Evolutionary conservation across 257 asterid genomes (phyloP), one percentile per base, ranked within the genome.

Genomic region (Perilla frutescens): DNA sequence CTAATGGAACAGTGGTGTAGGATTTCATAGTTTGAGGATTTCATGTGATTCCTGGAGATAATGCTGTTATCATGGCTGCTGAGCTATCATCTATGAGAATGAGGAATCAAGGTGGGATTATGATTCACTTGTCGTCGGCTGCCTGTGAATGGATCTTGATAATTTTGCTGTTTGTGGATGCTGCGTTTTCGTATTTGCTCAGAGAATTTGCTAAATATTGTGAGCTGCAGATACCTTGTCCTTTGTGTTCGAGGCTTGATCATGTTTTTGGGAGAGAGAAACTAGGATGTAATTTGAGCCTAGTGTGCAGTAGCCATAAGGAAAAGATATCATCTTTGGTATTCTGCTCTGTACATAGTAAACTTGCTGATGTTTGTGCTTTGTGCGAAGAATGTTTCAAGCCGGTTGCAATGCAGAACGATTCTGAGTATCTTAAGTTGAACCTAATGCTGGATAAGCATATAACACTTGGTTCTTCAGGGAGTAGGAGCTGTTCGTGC

Each of bases 111-210:
- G 40, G 59, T 53, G 90, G 87, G 77, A 78, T 85, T 66, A 84
- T 85, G 90, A 62, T 76, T 29, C 75, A 82, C 40, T 82, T 93
- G 82, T 91, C 96, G 50, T 86, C 84, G 14, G 97, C 96, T 9
- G 90, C 82, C 44, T 93, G 94, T 58, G 97, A 91, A 71, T 93
- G 98, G 97, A 77, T 93, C 84, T 80, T 93, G 74, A 89, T 93
- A 41, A 72, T 86, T 48, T 43, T 93, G 85, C 83, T 93, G 54
- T 91, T 91, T 62, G 9, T 91, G 7, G 85, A 89, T 41, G 91
- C 89, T 10, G 78, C 77, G 51, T 76, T 93, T n/a, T 83, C 87
- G 3, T 83, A 89, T 77, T 60, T 93, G 32, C 84, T 89, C 49
- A 78, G 71, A 3, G 82, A 76, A 77, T 90, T 89, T 51, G 97